Evolutionary conservation across 2,329 filamentous ascomycete species (phyloP).

Genomic region (Catunica adiposa): DNA sequence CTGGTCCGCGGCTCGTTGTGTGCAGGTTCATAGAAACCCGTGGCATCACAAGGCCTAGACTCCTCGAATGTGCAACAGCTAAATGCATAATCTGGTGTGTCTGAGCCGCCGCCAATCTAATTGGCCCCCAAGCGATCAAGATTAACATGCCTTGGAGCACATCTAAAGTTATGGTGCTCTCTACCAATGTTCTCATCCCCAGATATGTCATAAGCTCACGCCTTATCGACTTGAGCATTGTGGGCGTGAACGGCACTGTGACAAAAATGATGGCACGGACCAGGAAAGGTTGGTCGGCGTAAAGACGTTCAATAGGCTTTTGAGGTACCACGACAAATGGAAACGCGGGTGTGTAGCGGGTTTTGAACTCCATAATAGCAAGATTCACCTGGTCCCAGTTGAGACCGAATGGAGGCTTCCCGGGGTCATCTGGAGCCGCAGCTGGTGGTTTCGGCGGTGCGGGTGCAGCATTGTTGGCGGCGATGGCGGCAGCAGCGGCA

Average conservation of each 20-base stretch:
- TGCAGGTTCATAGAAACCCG: slow-evolving; percentile 16
- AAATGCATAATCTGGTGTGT: slow-evolving; percentile 22
- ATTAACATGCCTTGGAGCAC: slow-evolving; percentile 31
- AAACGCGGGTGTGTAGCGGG: slow-evolving; percentile 22
- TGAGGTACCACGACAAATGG: slow-evolving; percentile 24
- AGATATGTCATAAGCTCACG: slow-evolving; percentile 27
- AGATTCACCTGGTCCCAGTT: slow-evolving; percentile 25
- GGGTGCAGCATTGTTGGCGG: background rate
- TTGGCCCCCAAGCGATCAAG: slow-evolving; percentile 28
- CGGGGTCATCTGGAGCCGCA: background rate
- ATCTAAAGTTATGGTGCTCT: slow-evolving; percentile 26
- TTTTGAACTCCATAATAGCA: slow-evolving; percentile 22
- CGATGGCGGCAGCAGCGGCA: background rate
- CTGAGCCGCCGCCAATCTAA: slow-evolving; percentile 8
- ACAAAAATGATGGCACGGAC: slow-evolving; percentile 26
- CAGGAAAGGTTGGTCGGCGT: slow-evolving; percentile 23
- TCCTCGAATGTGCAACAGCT: slow-evolving; percentile 27
- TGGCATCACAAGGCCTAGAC: slow-evolving; percentile 21
- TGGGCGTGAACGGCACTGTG: slow-evolving; percentile 19
- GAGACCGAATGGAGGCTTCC: slow-evolving; percentile 21
- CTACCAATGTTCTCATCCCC: slow-evolving; percentile 26
- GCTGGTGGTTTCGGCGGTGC: background rate
- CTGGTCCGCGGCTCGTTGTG: slow-evolving; percentile 10
- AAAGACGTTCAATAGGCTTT: slow-evolving; percentile 20
- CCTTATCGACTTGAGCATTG: slow-evolving; percentile 24